Percentiles rank a stretch among this genome's conserved stretches.
These are phyloP conservation scores for Capsella rubella DNA, from an alignment of 441 rosid species.

Conservation along the genomic window DNA sequence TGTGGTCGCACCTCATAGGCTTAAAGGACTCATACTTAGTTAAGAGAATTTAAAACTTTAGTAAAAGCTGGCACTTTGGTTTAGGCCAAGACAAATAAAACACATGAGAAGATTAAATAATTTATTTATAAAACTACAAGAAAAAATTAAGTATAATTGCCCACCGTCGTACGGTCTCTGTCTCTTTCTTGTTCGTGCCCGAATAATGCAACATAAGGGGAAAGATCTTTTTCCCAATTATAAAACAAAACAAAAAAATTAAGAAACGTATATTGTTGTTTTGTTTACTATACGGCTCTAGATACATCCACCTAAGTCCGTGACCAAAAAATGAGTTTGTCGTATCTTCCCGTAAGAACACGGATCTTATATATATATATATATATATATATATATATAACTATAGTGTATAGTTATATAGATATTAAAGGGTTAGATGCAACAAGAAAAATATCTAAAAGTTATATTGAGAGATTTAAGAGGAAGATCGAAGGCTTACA, in stretches of 20 bases:
- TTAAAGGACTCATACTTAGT: constrained; percentile 31
- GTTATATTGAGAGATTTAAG: neutral
- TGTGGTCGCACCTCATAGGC: constrained; percentile 35
- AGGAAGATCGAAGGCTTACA: constrained; percentile 57
- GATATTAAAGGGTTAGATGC: constrained; percentile 7
- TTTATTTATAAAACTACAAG: constrained; percentile 3
- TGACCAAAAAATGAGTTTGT: constrained; percentile 3
- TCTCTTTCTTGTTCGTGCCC: constrained; percentile 30
- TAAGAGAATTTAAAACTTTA: constrained; percentile 3
- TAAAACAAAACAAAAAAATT: neutral
- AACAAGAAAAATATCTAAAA: neutral
- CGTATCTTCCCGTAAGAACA: neutral
- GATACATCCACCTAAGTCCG: constrained; percentile 36
- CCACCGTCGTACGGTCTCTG: constrained; percentile 44
- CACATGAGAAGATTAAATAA: constrained; percentile 37
- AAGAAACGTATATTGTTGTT: neutral
- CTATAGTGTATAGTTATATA: neutral
- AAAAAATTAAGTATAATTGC: constrained; percentile 33
- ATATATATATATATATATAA: neutral
- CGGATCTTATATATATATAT: constrained; percentile 6
- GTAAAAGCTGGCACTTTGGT: constrained; percentile 36
- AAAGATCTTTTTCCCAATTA: constrained; percentile 30
- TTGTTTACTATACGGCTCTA: constrained; percentile 24
- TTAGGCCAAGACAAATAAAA: constrained; percentile 36
- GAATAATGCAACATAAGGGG: constrained; percentile 35